Conservation (phyloP, 2,329 filamentous ascomycete genomes). For the Paraphaeosphaeria minitans region DNA sequence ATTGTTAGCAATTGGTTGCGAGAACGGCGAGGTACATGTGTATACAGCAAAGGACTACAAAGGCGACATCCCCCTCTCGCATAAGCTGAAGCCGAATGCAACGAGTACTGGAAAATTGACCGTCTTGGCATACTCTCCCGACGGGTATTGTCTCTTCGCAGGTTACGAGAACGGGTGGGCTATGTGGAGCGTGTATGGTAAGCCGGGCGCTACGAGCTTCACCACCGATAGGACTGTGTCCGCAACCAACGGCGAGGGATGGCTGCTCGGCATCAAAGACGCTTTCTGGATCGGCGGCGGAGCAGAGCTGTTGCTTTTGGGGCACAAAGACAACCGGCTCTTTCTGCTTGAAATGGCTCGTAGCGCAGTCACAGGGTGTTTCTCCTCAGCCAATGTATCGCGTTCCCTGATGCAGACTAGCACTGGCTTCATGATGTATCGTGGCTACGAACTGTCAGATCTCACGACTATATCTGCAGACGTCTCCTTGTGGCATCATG, state of each 20-base stretch:
- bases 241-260: conserved; percentile 73
- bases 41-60: conserved; percentile 93
- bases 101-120: conserved; percentile 75
- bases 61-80: conserved; percentile 88
- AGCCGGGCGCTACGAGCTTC: conserved; percentile 85
- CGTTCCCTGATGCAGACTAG: conserved; percentile 88
- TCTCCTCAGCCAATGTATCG: conserved; percentile 87
- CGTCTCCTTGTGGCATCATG: conserved; percentile 91
- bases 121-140: conserved; percentile 84
- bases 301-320: conserved; percentile 79
- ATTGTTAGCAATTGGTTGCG: conserved; percentile 83
- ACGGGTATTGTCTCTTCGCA: conserved; percentile 94
- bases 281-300: conserved; percentile 88
- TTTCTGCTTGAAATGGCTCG: conserved; percentile 92
- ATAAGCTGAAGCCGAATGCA: conserved; percentile 72
- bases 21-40: conserved; percentile 79
- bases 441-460: conserved; percentile 89
- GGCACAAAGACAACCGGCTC: conserved; percentile 73
- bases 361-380: conserved; percentile 90
- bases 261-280: conserved; percentile 78
- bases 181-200: conserved; percentile 97
- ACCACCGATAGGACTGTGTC: conserved; percentile 68
- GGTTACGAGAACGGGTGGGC: conserved; percentile 94
- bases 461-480: conserved; percentile 91
- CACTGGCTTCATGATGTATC: conserved; percentile 86